Evolutionary conservation across 257 asterid species (phyloP).

Genomic region (Plantago ovata): DNA sequence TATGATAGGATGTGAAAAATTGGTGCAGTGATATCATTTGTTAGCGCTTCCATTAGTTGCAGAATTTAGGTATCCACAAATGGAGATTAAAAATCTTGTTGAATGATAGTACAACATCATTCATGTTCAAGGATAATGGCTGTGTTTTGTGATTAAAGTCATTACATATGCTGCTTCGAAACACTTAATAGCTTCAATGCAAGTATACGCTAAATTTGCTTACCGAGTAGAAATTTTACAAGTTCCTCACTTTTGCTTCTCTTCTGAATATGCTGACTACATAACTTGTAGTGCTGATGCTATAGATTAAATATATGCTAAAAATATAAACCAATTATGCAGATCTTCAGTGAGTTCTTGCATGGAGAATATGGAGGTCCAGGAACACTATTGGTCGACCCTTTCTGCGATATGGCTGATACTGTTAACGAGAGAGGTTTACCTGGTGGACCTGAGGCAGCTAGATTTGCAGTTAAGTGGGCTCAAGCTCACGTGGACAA

Average conservation of each 20-base stretch:
- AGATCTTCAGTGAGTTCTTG: slow-evolving; percentile 71
- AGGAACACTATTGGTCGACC: slow-evolving; percentile 74
- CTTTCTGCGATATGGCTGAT: slow-evolving; percentile 89
- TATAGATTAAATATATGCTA: not conserved
- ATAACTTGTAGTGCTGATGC: not conserved
- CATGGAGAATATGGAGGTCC: slow-evolving; percentile 91
- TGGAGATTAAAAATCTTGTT: not conserved
- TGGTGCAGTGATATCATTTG: not conserved
- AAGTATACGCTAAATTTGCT: too few species aligned
- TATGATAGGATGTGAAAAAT: too few species aligned
- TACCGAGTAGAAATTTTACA: too few species aligned
- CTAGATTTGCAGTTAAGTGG: slow-evolving; percentile 90
- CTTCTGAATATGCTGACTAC: not conserved
- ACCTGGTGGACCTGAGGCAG: slow-evolving; percentile 95
- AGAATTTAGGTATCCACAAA: not conserved
- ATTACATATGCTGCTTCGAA: too few species aligned
- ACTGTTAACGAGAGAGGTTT: slow-evolving; percentile 71
- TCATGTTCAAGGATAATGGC: not conserved
- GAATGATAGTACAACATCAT: not conserved
- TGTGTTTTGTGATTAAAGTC: too few species aligned
- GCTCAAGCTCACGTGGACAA: slow-evolving; percentile 73
- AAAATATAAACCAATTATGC: slow-evolving; percentile 12
- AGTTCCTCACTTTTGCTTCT: not conserved
- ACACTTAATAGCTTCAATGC: too few species aligned
- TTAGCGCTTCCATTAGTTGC: not conserved